These are phyloP conservation scores for Irpex rosettiformis DNA, from an alignment of 1,284 basidiomycete genomes.

Conservation along the genomic window DNA sequence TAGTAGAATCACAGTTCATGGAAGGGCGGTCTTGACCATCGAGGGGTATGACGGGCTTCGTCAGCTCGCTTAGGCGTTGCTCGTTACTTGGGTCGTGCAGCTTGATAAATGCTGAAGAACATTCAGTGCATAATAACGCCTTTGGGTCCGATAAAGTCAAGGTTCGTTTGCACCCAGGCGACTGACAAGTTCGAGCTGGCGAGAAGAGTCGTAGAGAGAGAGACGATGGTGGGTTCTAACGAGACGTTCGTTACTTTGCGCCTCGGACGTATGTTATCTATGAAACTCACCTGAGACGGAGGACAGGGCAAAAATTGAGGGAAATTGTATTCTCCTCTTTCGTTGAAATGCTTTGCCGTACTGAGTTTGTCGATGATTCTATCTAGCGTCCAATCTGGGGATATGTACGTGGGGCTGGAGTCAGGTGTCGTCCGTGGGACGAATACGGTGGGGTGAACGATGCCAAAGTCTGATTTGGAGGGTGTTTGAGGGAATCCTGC, in stretches of 20 bases:
- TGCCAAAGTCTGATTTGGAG: too few species aligned
- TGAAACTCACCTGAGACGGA: neutral
- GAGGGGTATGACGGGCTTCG: neutral
- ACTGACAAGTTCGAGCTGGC: too few species aligned
- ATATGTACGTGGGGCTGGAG: neutral
- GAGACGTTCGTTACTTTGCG: neutral
- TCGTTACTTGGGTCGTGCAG: neutral
- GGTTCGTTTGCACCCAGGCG: neutral
- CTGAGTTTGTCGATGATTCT: neutral
- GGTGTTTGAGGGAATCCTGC: too few species aligned
- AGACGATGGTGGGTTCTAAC: too few species aligned
- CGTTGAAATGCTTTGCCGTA: constrained; percentile 9
- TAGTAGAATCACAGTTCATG: too few species aligned
- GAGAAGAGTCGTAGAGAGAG: too few species aligned
- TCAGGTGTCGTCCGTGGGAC: neutral
- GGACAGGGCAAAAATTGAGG: constrained; percentile 5
- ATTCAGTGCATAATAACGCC: neutral
- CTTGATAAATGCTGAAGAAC: neutral
- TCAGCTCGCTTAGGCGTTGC: neutral
- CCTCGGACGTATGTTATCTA: neutral
- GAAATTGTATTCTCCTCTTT: constrained; percentile 9
- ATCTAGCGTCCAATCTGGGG: neutral
- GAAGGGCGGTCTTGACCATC: neutral
- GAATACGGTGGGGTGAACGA: neutral
- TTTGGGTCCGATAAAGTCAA: neutral